A percentile compares a stretch with the other conserved stretches of the same genome.
Conservation (phyloP, 2,329 filamentous ascomycete species). For the Chalaropsis ovoidea region DNA sequence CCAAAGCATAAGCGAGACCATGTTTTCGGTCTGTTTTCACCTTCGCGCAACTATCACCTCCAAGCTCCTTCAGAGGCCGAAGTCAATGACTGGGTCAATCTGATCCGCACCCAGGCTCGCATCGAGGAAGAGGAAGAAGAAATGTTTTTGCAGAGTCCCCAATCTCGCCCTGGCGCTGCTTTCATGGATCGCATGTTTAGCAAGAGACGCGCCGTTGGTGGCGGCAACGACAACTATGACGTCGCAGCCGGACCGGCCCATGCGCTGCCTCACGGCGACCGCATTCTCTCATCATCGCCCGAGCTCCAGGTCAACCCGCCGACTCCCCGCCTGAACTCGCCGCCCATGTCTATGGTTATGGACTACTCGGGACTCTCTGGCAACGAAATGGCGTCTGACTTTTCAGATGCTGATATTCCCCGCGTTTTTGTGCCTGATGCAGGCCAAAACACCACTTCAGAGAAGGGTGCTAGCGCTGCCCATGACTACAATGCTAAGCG, state of each 20-base stretch:
- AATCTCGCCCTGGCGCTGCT: conserved; percentile 34
- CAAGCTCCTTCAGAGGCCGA: conserved; percentile 65
- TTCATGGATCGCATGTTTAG: conserved; percentile 26
- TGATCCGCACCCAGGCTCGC: conserved; percentile 67
- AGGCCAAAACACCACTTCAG: conserved; percentile 30
- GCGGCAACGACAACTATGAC: conserved; percentile 24
- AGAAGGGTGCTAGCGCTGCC: conserved; percentile 39
- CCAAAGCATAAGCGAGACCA: conserved; percentile 78
- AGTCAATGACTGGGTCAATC: conserved; percentile 74
- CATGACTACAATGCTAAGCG: conserved; percentile 28
- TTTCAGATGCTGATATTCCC: conserved; percentile 59
- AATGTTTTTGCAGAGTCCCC: conserved; percentile 61
- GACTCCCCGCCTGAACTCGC: conserved; percentile 32
- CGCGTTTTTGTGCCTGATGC: conserved; percentile 27
- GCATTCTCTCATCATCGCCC: conserved; percentile 49
- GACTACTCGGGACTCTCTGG: conserved; percentile 55
- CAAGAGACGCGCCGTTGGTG: conserved; percentile 15
- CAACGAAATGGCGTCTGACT: conserved; percentile 67
- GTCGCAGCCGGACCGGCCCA: background rate
- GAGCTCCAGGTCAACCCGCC: conserved; percentile 41
- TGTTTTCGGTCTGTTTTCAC: conserved; percentile 86
- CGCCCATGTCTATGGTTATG: conserved; percentile 51
- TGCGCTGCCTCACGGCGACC: conserved; percentile 33
- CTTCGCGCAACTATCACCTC: conserved; percentile 83
- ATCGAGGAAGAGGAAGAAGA: conserved; percentile 85